A percentile compares a stretch with the other conserved stretches of the same genome.
Evolutionary conservation across 2,329 filamentous ascomycete genomes (phyloP).

Genomic region (Dothideomycetes sp.): DNA sequence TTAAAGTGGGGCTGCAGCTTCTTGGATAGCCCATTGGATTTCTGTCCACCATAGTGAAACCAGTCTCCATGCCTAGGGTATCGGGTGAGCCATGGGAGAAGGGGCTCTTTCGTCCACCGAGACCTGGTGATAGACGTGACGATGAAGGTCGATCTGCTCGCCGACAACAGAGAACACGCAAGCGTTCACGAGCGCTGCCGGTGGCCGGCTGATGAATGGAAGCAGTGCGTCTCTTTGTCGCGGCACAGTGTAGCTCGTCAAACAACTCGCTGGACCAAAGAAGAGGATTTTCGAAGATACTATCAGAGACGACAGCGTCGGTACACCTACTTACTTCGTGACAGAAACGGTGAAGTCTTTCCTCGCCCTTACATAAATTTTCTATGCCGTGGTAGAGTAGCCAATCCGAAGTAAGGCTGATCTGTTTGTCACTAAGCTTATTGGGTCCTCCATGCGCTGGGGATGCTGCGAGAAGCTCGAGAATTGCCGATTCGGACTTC

Average conservation of each 20-base stretch:
- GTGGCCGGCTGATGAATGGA: not conserved
- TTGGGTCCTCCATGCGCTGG: conserved; percentile 82
- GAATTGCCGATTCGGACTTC: conserved; percentile 71
- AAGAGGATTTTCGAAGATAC: conserved; percentile 72
- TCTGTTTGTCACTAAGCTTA: conserved; percentile 92
- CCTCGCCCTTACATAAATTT: conserved; percentile 90
- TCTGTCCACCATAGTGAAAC: not conserved
- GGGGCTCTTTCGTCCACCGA: not conserved
- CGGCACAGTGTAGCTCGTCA: conserved; percentile 23
- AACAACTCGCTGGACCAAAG: conserved; percentile 90
- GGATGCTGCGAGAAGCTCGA: conserved; percentile 74
- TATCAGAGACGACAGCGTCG: conserved; percentile 73
- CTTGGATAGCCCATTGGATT: conserved; percentile 55
- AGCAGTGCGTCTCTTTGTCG: not conserved
- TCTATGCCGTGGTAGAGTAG: conserved; percentile 71
- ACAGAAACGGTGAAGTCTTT: conserved; percentile 86
- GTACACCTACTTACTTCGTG: conserved; percentile 83
- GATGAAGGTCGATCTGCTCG: not conserved
- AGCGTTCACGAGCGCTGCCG: not conserved
- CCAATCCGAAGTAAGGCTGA: conserved; percentile 75
- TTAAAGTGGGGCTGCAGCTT: conserved; percentile 54
- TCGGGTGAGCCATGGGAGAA: not conserved
- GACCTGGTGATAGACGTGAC: not conserved
- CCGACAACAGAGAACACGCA: not conserved
- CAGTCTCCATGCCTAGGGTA: not conserved